Conservation (phyloP, 2,329 filamentous ascomycete species). For the Gremmenia infestans region DNA sequence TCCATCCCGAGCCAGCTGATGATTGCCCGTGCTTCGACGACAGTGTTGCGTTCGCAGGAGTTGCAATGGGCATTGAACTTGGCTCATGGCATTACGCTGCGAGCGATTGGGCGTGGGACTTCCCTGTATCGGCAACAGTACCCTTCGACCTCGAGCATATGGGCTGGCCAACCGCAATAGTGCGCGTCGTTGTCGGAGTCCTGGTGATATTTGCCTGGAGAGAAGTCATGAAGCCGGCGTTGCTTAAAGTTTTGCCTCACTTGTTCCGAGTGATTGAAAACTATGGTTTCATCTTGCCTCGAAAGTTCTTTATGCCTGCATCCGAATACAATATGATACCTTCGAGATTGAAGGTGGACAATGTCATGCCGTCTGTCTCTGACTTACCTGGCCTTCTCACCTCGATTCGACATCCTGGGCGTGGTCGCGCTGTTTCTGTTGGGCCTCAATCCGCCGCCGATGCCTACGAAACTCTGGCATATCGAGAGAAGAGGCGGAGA, state of each 20-base stretch:
- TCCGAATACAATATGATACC: slow-evolving; percentile 87
- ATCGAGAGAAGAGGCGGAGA: slow-evolving; percentile 66
- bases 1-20: slow-evolving; percentile 93
- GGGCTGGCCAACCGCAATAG: slow-evolving; percentile 57
- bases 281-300: slow-evolving; percentile 71
- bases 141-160: slow-evolving; percentile 63
- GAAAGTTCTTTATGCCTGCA: slow-evolving; percentile 86
- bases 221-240: slow-evolving; percentile 77
- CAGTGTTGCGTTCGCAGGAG: slow-evolving; percentile 86
- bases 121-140: slow-evolving; percentile 50
- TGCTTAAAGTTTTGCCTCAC: slow-evolving; percentile 75
- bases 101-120: slow-evolving; percentile 41
- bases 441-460: slow-evolving; percentile 95
- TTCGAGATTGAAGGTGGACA: slow-evolving; percentile 68
- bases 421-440: slow-evolving; percentile 78
- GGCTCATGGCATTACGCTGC: slow-evolving; percentile 73
- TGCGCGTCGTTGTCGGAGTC: slow-evolving; percentile 74
- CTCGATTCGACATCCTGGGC: slow-evolving; percentile 71
- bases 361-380: slow-evolving; percentile 82
- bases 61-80: slow-evolving; percentile 77
- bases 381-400: slow-evolving; percentile 79
- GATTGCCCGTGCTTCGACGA: slow-evolving; percentile 97
- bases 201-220: slow-evolving; percentile 84
- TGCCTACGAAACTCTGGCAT: slow-evolving; percentile 91
- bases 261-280: slow-evolving; percentile 82